These are phyloP conservation scores for Lavandula angustifolia DNA, from an alignment of 257 asterid species.

Conservation along the genomic window DNA sequence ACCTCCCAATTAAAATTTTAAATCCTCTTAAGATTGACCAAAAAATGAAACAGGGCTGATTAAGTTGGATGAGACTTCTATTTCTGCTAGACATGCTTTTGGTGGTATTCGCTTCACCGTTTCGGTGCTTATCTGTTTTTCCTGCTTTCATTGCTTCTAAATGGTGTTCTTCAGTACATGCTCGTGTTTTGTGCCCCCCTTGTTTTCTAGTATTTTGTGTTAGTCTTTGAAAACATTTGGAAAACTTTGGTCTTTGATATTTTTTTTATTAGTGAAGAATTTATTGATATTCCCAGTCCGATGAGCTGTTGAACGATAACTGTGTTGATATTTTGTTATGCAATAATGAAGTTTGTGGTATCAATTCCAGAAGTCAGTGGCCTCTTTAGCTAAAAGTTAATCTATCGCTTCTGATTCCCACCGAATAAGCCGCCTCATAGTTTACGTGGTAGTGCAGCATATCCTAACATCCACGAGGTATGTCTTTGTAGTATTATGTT, in stretches of 20 bases:
- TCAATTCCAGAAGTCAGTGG: background rate
- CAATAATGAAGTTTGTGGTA: background rate
- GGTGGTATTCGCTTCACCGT: constrained; percentile 30
- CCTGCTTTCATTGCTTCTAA: constrained; percentile 39
- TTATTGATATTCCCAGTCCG: constrained; percentile 33
- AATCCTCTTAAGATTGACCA: constrained; percentile 37
- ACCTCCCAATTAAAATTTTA: constrained; percentile 35
- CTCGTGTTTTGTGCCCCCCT: constrained; percentile 35
- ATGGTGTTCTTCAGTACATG: constrained; percentile 43
- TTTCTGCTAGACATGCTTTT: constrained; percentile 42
- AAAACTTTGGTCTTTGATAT: constrained; percentile 29
- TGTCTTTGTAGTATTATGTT: constrained; percentile 14
- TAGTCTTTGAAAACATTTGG: constrained; percentile 36
- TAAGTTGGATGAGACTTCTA: constrained; percentile 41
- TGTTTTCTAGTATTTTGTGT: constrained; percentile 34
- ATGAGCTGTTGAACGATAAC: background rate
- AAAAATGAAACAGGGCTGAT: constrained; percentile 45
- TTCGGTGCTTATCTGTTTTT: constrained; percentile 37
- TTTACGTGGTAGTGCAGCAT: constrained; percentile 8
- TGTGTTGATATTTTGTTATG: background rate
- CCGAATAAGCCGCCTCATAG: background rate
- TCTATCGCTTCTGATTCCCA: background rate
- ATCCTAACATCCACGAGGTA: background rate
- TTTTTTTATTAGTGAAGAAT: constrained; percentile 28
- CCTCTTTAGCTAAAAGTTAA: background rate